Base-by-base conservation (phyloP, 208 protist genomes). In the Trypanosoma brucei region DNA sequence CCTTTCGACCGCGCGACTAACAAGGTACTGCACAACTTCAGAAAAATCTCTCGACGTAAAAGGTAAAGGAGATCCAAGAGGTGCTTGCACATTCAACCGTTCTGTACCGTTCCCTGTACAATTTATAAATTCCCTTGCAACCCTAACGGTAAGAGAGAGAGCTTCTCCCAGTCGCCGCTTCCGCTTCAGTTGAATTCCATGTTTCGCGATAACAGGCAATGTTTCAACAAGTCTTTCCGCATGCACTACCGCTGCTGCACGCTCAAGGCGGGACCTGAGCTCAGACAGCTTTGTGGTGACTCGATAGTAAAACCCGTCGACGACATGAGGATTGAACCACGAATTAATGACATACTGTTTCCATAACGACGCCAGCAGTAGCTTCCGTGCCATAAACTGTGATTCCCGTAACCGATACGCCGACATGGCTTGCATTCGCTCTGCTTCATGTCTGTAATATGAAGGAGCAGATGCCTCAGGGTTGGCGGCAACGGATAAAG, bases 281-380 rank as follows among this genome's bases (percentile, higher is more conserved):
- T 30, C 45, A 14, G 31, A 45, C 34, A 71, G 39, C n/a, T n/a
- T n/a, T 49, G 8, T 3, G 36, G 60, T 56, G 7, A 60, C 59
- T 5, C 13, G 2, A 11, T 9, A 30, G 38, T 57, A 74, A 58
- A 74, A 74, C 3, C 38, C 56, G 3, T 31, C 46, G 1, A 59
- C 3, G 7, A 74, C 68, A 14, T 46, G 44, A 13, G 11, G 14
- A 14, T 59, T 33, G 46, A 61, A 74, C 68, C 68, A 74, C 48
- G 3, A 35, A 9, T 48, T 40, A 8, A 68, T 9, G 1, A 74
- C 60, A 8, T 62, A n/a, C 3, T 49, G 38, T 13, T 74, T 44
- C 68, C 68, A 74, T 34, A 74, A 36, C 37, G 55, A 34, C 36
- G 50, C 62, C 14, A 72, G n/a, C 7, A 40, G 40, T 13, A 45